Base-by-base conservation (phyloP, 192 early-diverging fungal genomes). In the Haplosporangium gracile region DNA sequence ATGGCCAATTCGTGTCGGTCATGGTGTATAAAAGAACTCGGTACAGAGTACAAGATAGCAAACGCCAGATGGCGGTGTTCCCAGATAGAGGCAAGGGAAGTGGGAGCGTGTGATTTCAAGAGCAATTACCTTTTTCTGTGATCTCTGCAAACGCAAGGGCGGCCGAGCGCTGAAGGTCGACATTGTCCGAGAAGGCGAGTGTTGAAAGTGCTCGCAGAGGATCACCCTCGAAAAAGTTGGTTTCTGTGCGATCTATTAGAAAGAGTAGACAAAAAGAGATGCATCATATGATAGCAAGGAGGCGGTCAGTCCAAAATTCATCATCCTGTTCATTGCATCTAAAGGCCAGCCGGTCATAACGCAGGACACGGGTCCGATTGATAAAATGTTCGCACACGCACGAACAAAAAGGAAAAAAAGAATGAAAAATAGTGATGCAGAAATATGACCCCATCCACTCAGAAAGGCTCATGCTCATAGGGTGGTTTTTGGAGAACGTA, bases 71-170 rank as follows among this genome's bases (percentile, higher is more conserved):
- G 24, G 22, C 10, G 34, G 42, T 40, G 1, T 24, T 65, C 60
- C 5, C n/a, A 29, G n/a, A 36, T 13, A 45, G 43, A 45, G 43
- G 11, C 11, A 45, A 32, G 11, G 26, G 26, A 65, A 32, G 60
- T 65, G 60, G 4, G 24, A 29, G 60, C 29, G 60, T 65, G 60
- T 65, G 11, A 65, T 1, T 29, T 65, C 60, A 65, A 65, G 60
- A 65, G 60, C 60, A 65, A 65, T 65, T 83, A 94, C 93, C 93
- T 89, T 94, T 94, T 86, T 97, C 97, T 34, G 97, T 97, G 45
- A 97, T 95, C 83, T 97, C 97, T 69, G 94, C 96, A 89, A 97
- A 97, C 4, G 96, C 96, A 79, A 96, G 90, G 29, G 97, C 96
- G 0, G 96, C 97, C 9, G 96, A 97, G 40, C 96, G 90, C 85